phyloP scores from a whole-genome alignment of 2,329 filamentous ascomycete genomes.

The Huntiella abstrusa region DNA sequence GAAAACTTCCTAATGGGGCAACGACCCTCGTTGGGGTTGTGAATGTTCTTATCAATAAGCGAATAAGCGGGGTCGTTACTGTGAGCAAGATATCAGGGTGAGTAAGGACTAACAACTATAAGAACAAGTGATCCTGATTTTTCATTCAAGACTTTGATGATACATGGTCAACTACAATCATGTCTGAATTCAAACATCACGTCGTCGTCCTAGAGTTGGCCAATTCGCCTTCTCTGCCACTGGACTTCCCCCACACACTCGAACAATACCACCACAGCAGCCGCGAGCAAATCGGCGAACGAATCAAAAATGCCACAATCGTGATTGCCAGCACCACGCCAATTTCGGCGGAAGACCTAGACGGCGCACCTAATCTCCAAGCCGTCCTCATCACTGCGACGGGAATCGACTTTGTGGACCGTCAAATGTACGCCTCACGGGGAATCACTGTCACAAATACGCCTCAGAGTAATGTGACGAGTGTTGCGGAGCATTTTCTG shows the following conservation, averaged over 20 bases:
- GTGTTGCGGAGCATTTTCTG: slow-evolving; percentile 8
- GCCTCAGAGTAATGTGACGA: slow-evolving; percentile 8
- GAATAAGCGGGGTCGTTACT: no score
- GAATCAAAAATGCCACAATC: slow-evolving; percentile 9
- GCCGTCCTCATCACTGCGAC: slow-evolving; percentile 8
- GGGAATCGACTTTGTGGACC: slow-evolving; percentile 8
- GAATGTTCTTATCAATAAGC: no score
- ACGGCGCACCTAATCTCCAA: slow-evolving; percentile 1
- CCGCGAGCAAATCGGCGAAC: slow-evolving; percentile 1
- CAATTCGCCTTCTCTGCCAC: slow-evolving; percentile 4
- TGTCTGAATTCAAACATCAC: not conserved
- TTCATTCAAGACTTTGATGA: no score
- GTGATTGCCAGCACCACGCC: slow-evolving; percentile 9
- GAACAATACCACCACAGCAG: slow-evolving; percentile 1
- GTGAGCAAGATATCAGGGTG: no score
- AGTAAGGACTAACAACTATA: no score
- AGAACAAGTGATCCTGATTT: no score
- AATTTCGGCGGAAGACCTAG: slow-evolving; percentile 1
- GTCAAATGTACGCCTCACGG: slow-evolving; percentile 1
- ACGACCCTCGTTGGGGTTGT: no score
- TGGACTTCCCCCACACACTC: slow-evolving; percentile 8
- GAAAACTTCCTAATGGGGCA: no score
- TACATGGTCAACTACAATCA: no score
- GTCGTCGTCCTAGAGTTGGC: slow-evolving; percentile 7
- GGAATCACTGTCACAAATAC: slow-evolving; percentile 9